These are phyloP conservation scores for Rhodotorula sp. DNA, from an alignment of 1,284 basidiomycete species.

Conservation along the genomic window DNA sequence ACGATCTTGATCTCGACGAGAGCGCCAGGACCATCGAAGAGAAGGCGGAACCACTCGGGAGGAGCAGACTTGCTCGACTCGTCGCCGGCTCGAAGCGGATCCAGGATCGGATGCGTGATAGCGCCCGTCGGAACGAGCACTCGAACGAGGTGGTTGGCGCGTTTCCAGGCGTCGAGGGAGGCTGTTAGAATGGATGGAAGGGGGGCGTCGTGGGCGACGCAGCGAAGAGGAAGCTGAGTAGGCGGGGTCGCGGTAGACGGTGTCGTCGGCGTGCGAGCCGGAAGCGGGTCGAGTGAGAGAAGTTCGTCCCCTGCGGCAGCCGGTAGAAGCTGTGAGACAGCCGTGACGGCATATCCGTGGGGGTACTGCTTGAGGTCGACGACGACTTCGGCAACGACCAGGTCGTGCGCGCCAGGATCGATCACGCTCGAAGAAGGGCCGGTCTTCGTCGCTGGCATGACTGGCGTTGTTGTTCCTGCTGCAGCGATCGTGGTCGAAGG, in stretches of 20 bases:
- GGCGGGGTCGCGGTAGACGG: not conserved
- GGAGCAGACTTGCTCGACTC: constrained; percentile 43
- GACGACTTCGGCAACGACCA: constrained; percentile 38
- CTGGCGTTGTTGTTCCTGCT: not conserved
- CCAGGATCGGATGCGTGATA: constrained; percentile 37
- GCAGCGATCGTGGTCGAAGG: not conserved
- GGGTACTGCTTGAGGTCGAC: constrained; percentile 42
- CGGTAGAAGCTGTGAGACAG: constrained; percentile 17
- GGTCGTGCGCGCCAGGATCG: constrained; percentile 26
- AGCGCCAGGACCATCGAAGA: constrained; percentile 52
- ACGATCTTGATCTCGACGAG: constrained; percentile 62
- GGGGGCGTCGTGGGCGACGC: constrained; percentile 38
- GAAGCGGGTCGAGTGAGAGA: constrained; percentile 31
- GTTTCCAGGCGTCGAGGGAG: constrained; percentile 40
- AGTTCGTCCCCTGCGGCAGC: not conserved
- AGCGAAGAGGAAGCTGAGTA: constrained; percentile 28
- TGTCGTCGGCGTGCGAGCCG: not conserved
- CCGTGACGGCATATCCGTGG: constrained; percentile 33
- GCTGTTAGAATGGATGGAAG: constrained; percentile 40
- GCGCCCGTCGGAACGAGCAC: constrained; percentile 33
- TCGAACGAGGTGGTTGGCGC: constrained; percentile 39
- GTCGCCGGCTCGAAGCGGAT: constrained; percentile 22
- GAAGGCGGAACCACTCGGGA: constrained; percentile 34
- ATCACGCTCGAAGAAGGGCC: not conserved
- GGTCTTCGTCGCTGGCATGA: not conserved